Evolutionary conservation across 805 yeast species (phyloP), one percentile per base, ranked within the genome.

Genomic region (Candida orba): DNA sequence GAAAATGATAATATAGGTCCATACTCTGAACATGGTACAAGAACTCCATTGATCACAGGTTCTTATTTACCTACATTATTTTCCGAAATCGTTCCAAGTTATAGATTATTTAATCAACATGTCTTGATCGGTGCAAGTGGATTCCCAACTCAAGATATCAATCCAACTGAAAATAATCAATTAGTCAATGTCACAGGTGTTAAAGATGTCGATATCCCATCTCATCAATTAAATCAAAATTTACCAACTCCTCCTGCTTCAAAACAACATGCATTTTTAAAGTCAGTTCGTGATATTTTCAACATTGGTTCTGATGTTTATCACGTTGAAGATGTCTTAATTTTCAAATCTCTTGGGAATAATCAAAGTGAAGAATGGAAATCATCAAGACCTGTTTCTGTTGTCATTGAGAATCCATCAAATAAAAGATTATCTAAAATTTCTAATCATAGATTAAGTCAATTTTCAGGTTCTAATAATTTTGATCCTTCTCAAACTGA

Each of bases 41-140:
- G 78, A 59, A 70, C 78, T 37, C 81, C 88, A 1, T 57, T 84
- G 37, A 60, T 76, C 18, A 65, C 73, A 3, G 90, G 90, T 4
- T 72, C 82, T 3, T 80, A 78, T 52, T 62, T 81, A 13, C 84
- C 91, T 2, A 67, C 82, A 12, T 51, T 84, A 40, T 84, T 83
- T 57, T 79, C 84, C 4, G 81, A 76, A 37, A 49, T 72, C 14
- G 57, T 75, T 14, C 77, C 82, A 13, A 64, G 66, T 23, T 83
- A 78, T 58, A 71, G 76, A 40, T 65, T 84, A 15, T 81, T 81
- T 51, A 74, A 79, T 40, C 69, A 71, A 53, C 52, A 64, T 22
- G 69, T 75, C 1, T 57, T 81, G 44, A 58, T 81, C 37, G 78
- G 81, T 30, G 79, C 84, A 14, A 67, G 78, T 36, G 78, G 79